Conservation (phyloP, 176 grass and related monocot species). For the Oryza glaberrima region DNA sequence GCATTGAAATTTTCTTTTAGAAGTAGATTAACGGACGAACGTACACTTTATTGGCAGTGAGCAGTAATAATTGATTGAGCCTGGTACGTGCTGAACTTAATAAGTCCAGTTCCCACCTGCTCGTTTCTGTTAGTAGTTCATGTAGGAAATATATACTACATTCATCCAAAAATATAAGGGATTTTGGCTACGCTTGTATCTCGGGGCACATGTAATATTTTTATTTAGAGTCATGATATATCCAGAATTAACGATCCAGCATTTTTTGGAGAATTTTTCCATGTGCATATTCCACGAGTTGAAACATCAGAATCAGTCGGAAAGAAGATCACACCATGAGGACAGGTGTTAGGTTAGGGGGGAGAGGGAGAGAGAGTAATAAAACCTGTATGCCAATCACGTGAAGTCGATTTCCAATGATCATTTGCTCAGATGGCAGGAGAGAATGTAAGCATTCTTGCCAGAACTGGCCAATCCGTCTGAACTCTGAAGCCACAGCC, state of each 20-base stretch:
- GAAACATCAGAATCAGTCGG: not conserved
- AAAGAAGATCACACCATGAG: not conserved
- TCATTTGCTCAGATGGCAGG: conserved; percentile 44
- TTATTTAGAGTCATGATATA: not conserved
- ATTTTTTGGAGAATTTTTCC: not conserved
- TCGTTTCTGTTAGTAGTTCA: not conserved
- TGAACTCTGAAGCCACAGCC: conserved; percentile 26
- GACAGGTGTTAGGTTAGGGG: not conserved
- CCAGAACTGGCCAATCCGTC: conserved; percentile 40
- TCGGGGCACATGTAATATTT: not conserved
- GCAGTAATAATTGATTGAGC: not conserved
- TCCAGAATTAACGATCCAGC: not conserved
- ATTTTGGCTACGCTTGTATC: no score
- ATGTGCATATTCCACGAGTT: not conserved
- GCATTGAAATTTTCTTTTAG: not conserved
- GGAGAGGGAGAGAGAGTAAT: not conserved
- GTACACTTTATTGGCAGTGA: not conserved
- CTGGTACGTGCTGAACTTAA: not conserved
- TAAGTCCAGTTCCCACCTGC: not conserved
- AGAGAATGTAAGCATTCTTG: conserved; percentile 11
- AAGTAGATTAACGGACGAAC: not conserved
- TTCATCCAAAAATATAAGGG: no score
- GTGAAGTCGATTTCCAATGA: conserved; percentile 40
- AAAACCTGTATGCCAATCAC: conserved; percentile 37
- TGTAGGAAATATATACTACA: not conserved